Conservation (phyloP, 352 stramenopile species). For the Phytophthora colocasiae region DNA sequence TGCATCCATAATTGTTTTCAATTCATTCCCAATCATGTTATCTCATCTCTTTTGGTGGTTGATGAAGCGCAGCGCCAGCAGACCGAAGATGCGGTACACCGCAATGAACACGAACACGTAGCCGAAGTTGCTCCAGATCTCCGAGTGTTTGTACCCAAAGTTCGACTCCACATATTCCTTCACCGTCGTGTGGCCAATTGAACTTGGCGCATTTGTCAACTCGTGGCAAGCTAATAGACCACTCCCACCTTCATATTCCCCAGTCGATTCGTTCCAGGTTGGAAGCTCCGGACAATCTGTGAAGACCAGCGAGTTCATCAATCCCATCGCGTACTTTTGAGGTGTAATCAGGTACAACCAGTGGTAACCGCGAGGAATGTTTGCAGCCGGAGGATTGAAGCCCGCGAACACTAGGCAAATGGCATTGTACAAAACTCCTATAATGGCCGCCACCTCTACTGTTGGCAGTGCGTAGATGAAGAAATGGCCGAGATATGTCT, state of each 20-base stretch:
- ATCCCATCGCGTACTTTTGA: conserved; percentile 35
- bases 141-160: conserved; percentile 39
- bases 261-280: conserved; percentile 22
- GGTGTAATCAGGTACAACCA: conserved; percentile 56
- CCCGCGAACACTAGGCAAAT: conserved; percentile 53
- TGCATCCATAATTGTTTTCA: too few species aligned
- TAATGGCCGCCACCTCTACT: conserved; percentile 44
- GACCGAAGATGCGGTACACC: conserved; percentile 33
- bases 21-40: too few species aligned
- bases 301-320: conserved; percentile 46
- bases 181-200: conserved; percentile 20
- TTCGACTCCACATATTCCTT: conserved; percentile 34
- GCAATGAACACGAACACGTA: conserved; percentile 37
- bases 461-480: conserved; percentile 45
- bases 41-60: conserved; percentile 53
- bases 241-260: conserved; percentile 24
- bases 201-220: conserved; percentile 18
- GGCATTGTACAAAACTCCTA: conserved; percentile 44
- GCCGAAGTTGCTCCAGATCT: conserved; percentile 42
- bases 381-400: conserved; percentile 42
- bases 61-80: conserved; percentile 46
- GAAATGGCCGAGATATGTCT: conserved; percentile 47
- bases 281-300: conserved; percentile 33
- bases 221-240: conserved; percentile 22
- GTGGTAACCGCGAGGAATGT: conserved; percentile 43